A percentile compares a stretch with the other conserved stretches of the same genome.
Evolutionary conservation across 495 filamentous ascomycete genomes (phyloP).

Genomic region (Penicillium canariense): DNA sequence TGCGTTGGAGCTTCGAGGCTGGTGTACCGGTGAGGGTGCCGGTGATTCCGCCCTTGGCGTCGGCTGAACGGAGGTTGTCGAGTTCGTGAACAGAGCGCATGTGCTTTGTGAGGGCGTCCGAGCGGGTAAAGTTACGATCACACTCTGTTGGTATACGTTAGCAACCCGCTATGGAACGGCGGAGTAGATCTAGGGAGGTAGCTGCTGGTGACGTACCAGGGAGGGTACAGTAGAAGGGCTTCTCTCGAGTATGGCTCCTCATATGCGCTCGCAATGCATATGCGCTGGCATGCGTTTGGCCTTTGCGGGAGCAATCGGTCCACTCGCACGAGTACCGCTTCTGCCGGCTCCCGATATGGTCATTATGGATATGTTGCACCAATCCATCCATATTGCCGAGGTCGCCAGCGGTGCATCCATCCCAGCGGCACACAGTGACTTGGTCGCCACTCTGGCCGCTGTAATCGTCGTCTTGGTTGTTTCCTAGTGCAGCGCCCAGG

Average conservation of each 20-base stretch:
- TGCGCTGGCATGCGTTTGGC: constrained; percentile 85
- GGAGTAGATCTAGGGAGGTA: neutral
- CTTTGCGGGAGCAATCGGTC: constrained; percentile 83
- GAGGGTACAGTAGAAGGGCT: constrained; percentile 93
- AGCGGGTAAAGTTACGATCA: constrained; percentile 94
- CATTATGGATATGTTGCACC: constrained; percentile 89
- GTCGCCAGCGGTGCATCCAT: constrained; percentile 77
- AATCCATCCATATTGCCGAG: constrained; percentile 89
- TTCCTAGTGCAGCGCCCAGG: constrained; percentile 44
- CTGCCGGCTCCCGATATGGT: constrained; percentile 81
- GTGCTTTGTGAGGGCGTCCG: constrained; percentile 95
- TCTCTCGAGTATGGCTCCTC: constrained; percentile 95
- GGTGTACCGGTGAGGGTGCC: constrained; percentile 39
- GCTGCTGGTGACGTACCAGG: constrained; percentile 60
- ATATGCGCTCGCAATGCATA: constrained; percentile 97
- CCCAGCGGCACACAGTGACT: constrained; percentile 86
- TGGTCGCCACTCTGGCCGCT: constrained; percentile 76
- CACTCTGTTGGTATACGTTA: constrained; percentile 64
- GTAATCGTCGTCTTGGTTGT: constrained; percentile 69
- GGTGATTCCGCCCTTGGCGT: constrained; percentile 59
- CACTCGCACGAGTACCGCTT: constrained; percentile 94
- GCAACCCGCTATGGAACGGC: neutral
- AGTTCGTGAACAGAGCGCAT: constrained; percentile 99
- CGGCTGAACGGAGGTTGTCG: constrained; percentile 83
- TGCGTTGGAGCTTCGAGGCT: constrained; percentile 57